phyloP scores from a whole-genome alignment of 768 basidiomycete species.

The Tylopilus cervinicoccineus region DNA sequence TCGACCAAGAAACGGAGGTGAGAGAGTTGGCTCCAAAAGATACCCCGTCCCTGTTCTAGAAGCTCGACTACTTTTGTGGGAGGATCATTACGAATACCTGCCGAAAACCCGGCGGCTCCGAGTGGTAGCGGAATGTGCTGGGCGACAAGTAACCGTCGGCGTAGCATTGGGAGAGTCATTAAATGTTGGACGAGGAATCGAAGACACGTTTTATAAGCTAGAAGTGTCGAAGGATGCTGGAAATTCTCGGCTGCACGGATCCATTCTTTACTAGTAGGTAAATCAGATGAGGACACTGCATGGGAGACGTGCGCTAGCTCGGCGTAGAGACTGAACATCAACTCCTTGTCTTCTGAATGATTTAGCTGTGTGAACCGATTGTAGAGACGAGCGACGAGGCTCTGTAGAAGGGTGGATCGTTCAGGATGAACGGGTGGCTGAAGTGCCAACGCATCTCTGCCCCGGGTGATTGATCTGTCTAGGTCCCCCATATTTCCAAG shows the following conservation, averaged over 20 bases:
- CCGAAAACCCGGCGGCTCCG: background rate
- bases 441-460: background rate
- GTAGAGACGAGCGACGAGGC: background rate
- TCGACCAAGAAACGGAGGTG: background rate
- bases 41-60: background rate
- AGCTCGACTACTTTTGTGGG: background rate
- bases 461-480: background rate
- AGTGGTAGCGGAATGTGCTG: background rate
- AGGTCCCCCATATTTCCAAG: background rate
- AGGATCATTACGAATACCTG: background rate
- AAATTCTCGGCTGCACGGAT: background rate
- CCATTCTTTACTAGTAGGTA: too few species aligned
- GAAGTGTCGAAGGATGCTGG: background rate
- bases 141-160: background rate
- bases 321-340: background rate
- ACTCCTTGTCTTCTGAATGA: background rate
- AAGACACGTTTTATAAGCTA: background rate
- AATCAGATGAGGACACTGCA: background rate
- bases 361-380: too few species aligned
- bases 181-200: background rate
- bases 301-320: background rate
- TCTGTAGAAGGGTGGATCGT: too few species aligned
- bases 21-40: background rate
- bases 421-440: background rate
- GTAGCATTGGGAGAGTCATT: background rate